Base-by-base conservation (phyloP, 2,329 filamentous ascomycete genomes). In the Thielaviopsis ethacetica region DNA sequence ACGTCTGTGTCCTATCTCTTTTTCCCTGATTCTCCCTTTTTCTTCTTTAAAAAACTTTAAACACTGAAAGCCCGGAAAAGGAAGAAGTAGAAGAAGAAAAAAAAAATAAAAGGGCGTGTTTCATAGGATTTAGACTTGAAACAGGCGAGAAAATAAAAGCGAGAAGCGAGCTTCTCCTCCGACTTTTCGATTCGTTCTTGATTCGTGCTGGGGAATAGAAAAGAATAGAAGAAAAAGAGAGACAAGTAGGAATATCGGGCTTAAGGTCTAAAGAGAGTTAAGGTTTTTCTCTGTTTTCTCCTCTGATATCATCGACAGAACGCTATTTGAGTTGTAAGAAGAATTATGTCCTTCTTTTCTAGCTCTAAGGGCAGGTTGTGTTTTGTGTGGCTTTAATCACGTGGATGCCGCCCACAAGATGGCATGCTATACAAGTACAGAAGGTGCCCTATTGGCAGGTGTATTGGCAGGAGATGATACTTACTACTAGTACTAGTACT, bases 81-180 rank as follows among this genome's bases (percentile, higher is more conserved):
- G 21, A 27, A 26, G 6, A 26, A 26, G 6, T 26, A 26, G 24
- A 26, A 26, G 6, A 26, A 26, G 24, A 26, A 10, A 27, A 19
- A 19, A 34, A 34, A 26, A 34, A n/a, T 30, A 30, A 34, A 30
- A n/a, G 12, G 13, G 21, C 17, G 12, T n/a, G 52, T 53, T 53
- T 53, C 24, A 53, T 30, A 53, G 52, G 24, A 53, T 27, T 53
- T 53, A 53, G 52, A 53, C 52, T 30, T 53, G 30, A 53, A 30
- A 30, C 30, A 53, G 24, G 26, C 52, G 26, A 53, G 26, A 44
- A 44, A n/a, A 44, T 3, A 53, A 53, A 26, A 9, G 7, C 30
- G 4, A 34, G 30, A 53, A 53, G 24, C 26, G 26, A 27, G 24
- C 51, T 53, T 53, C 3, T 17, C 5, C 17, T 34, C 30, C 30